Conservation (phyloP, 225 moss, liverwort and hornwort species). For the Sphagnum contortum region DNA sequence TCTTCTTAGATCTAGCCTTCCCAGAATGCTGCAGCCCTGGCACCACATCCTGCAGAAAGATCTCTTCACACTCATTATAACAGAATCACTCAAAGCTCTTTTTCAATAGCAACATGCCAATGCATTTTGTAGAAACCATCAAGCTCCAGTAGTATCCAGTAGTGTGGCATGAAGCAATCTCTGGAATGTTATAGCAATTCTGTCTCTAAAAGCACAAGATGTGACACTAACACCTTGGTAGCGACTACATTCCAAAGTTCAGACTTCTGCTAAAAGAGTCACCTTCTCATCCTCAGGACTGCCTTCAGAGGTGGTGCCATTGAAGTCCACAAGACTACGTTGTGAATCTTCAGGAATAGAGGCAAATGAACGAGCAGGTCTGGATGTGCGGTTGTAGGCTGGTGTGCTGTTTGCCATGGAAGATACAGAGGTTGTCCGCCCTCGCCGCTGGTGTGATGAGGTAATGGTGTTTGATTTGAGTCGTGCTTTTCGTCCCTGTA, state of each 20-base stretch:
- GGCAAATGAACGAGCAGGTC: constrained; percentile 6
- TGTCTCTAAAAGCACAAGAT: background rate
- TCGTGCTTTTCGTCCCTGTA: constrained; percentile 43
- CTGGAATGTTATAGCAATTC: background rate
- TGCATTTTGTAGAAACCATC: no score
- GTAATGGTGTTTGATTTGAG: constrained; percentile 22
- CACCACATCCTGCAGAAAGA: constrained; percentile 18
- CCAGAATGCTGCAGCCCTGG: constrained; percentile 25
- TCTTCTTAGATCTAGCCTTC: constrained; percentile 43
- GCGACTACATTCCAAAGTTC: background rate
- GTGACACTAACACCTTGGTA: background rate
- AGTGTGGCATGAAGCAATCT: no score
- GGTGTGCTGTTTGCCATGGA: constrained; percentile 8
- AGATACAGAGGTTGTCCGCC: constrained; percentile 21
- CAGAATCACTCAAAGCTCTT: no score
- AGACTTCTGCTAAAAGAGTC: background rate
- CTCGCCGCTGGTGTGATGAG: constrained; percentile 21
- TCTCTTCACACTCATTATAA: no score
- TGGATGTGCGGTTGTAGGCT: constrained; percentile 16
- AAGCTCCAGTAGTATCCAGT: no score
- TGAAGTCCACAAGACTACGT: constrained; percentile 12
- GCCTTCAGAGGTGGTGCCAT: constrained; percentile 17
- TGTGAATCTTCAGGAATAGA: constrained; percentile 18
- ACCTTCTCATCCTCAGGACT: constrained; percentile 24
- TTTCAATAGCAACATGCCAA: no score